A percentile compares a stretch with the other conserved stretches of the same genome.
Evolutionary conservation across 75 land plant genomes (phyloP).

Genomic region (Pinus tabuliformis): DNA sequence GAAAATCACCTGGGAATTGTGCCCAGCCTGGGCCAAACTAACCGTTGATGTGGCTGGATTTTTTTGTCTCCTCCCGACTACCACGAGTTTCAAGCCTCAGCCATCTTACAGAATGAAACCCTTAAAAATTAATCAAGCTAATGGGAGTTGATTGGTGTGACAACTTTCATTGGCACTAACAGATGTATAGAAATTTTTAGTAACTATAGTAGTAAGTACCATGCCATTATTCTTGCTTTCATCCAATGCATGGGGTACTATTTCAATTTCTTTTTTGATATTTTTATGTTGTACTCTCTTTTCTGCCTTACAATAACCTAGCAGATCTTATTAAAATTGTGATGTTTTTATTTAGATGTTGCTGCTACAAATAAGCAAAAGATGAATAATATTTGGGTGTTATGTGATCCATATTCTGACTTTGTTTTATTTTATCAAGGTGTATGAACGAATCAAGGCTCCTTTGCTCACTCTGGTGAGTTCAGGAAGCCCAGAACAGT

Average conservation of each 20-base stretch:
- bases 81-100: too few species aligned
- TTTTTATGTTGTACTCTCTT: neutral
- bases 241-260: neutral
- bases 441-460: slow-evolving; percentile 97
- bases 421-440: slow-evolving; percentile 35
- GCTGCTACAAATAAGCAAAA: neutral
- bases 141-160: too few species aligned
- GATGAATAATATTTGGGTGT: neutral
- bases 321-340: neutral
- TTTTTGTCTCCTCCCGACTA: too few species aligned
- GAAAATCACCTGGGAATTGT: too few species aligned
- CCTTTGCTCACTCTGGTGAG: slow-evolving; percentile 92
- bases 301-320: neutral
- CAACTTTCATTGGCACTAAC: too few species aligned
- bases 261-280: neutral
- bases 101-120: too few species aligned
- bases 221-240: neutral
- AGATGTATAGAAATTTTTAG: too few species aligned
- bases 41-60: too few species aligned
- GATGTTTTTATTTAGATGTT: neutral
- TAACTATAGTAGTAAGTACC: too few species aligned
- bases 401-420: neutral
- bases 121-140: too few species aligned
- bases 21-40: too few species aligned
- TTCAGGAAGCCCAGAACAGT: slow-evolving; percentile 92